Evolutionary conservation across 805 yeast species (phyloP), one percentile per base, ranked within the genome.

Genomic region (Tanozyma kutaoensis): DNA sequence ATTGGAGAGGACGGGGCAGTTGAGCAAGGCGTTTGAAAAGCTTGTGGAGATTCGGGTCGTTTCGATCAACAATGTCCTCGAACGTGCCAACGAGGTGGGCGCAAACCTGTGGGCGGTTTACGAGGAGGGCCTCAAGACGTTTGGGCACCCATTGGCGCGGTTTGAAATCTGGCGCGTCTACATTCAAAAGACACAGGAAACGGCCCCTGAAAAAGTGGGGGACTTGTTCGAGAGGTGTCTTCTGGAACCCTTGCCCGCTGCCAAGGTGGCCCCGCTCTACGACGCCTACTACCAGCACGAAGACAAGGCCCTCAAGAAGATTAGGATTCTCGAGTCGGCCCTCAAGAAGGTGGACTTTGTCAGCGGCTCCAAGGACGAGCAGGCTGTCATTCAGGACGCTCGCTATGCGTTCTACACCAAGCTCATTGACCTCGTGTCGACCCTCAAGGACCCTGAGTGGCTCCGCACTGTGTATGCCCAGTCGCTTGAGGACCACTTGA

Each of bases 101-200:
- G 65, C 58, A 35, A 58, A 72, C 25, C 74, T 67, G 47, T n/a
- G n/a, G n/a, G 60, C 59, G 26, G 61, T 77, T 0, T 82, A 70
- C 48, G 94, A 84, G 42, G 49, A 67, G 7, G 93, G 86, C 1
- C 43, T 80, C n/a, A 55, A 50, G 2, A 37, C 64, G 5, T 86
- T 85, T 43, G 50, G 58, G 9, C 72, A 66, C 34, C 75, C 82
- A 1, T 59, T 68, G 3, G 46, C 60, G 8, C 41, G 39, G 23
- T 73, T 64, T 39, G 81, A 81, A 37, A 58, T 85, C 12, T 82
- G 88, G 86, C 69, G 65, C 28, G 52, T 66, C 8, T 86, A 84
- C 45, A 44, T 85, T 18, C 48, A 64, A 0, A 71, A 67, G 29
- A 63, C 71, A 0, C 35, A 24, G 3, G 23, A 26, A 20, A 7